Percentiles rank a stretch among this genome's conserved stretches.
These are phyloP conservation scores for Omphalotus guepiniiformis DNA, from an alignment of 768 basidiomycete genomes.

Conservation along the genomic window DNA sequence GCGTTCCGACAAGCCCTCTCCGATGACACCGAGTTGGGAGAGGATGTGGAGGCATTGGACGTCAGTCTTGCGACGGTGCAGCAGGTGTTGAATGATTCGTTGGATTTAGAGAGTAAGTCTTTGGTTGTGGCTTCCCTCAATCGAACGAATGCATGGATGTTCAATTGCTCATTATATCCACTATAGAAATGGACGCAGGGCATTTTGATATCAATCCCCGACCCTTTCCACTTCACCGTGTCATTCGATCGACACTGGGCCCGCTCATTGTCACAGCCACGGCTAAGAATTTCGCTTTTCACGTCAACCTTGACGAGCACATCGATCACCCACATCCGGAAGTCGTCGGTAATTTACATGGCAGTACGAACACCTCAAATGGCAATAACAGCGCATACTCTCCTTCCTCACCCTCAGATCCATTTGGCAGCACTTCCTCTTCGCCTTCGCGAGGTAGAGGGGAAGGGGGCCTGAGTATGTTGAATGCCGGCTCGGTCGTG, in stretches of 20 bases:
- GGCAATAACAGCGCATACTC: too few species aligned
- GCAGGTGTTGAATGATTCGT: conserved; percentile 33
- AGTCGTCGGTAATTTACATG: too few species aligned
- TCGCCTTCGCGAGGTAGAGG: too few species aligned
- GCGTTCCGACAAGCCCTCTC: background rate
- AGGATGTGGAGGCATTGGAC: conserved; percentile 34
- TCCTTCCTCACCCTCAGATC: background rate
- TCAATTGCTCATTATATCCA: background rate
- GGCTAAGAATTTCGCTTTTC: conserved; percentile 24
- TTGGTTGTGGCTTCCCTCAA: background rate
- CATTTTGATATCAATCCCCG: conserved; percentile 26
- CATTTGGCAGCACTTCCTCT: background rate
- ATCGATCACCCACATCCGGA: conserved; percentile 28
- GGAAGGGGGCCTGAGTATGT: too few species aligned
- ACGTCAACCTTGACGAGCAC: conserved; percentile 29
- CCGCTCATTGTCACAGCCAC: conserved; percentile 19
- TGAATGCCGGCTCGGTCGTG: too few species aligned
- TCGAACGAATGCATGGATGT: too few species aligned
- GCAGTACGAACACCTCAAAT: too few species aligned
- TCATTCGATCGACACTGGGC: conserved; percentile 23
- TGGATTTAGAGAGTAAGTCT: conserved; percentile 25
- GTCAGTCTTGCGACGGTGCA: conserved; percentile 34
- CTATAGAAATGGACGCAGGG: conserved; percentile 35
- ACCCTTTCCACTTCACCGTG: conserved; percentile 33
- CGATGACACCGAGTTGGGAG: conserved; percentile 25